Base-by-base conservation (phyloP, 176 grass and related monocot genomes). In the Carex kokanica region DNA sequence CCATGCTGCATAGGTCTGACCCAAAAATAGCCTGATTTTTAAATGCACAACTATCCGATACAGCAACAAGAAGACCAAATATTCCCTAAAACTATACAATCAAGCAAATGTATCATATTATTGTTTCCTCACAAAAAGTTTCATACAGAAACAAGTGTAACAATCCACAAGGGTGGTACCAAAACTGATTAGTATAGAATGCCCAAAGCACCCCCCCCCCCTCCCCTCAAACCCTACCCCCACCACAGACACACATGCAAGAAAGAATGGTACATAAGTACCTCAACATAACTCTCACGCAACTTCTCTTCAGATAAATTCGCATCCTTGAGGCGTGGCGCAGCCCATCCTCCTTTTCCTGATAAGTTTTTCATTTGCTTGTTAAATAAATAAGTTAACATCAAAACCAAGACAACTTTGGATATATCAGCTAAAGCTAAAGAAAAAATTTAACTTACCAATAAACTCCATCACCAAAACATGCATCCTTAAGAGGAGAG, bases 391-490 rank as follows among this genome's bases (percentile, higher is more conserved):
- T 47, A 60, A 57, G 64, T 54, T 68, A 67, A 67, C 64, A 67
- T 67, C 64, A 34, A 34, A 66, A 87, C 64, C 61, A 82, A 51
- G 8, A 18, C 16, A 77, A 55, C 72, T 75, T 54, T 15, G 11
- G 47, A 51, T 75, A 55, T 32, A 73, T 56, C 11, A 58, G 2
- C 5, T 59, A 86, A 77, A 81, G 25, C 34, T 57, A 24, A 60
- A 57, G 58, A 65, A 82, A 34, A 16, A 31, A 54, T 3, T 18
- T 12, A 38, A 77, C 57, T 67, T 84, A 98, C 96, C 96, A 70
- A 98, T 95, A 87, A 98, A 98, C 64, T 98, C 96, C 96, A 98
- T 95, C 86, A 91, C 92, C 61, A 98, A 79, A 86, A 98, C 86
- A 95, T 98, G 96, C 89, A 95, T 89, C 80, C 89, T 95, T 56